phyloP scores from a whole-genome alignment of 805 yeast species.

The Myxozyma mucilagina region DNA sequence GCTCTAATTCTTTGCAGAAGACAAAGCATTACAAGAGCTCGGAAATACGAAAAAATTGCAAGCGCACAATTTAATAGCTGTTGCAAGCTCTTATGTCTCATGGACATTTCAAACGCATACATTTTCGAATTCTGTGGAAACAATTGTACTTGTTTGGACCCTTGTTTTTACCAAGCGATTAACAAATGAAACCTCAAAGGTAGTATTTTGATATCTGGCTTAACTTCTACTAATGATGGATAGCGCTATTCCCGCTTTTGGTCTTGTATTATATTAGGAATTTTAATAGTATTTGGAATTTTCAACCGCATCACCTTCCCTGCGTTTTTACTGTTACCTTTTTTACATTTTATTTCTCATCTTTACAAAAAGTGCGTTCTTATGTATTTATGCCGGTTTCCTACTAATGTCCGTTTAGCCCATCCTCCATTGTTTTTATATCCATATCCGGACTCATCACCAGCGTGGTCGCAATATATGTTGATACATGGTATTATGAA shows the following conservation, averaged over 20 bases:
- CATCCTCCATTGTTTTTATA: slow-evolving; percentile 11
- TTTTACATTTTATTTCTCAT: slow-evolving; percentile 30
- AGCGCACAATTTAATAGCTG: slow-evolving; percentile 41
- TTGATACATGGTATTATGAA: slow-evolving; percentile 28
- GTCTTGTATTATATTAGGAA: slow-evolving; percentile 45
- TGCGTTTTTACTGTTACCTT: slow-evolving; percentile 71
- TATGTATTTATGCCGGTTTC: not conserved
- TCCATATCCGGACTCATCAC: slow-evolving; percentile 12
- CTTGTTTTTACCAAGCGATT: slow-evolving; percentile 49
- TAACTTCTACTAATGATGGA: not conserved
- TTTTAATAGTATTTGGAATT: slow-evolving; percentile 60
- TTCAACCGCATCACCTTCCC: slow-evolving; percentile 86
- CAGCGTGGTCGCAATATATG: slow-evolving; percentile 8
- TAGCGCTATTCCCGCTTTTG: slow-evolving; percentile 17
- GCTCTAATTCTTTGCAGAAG: slow-evolving; percentile 15
- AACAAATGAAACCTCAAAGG: slow-evolving; percentile 21
- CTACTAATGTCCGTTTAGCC: slow-evolving; percentile 1
- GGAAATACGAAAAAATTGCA: slow-evolving; percentile 26
- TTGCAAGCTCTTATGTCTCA: slow-evolving; percentile 66
- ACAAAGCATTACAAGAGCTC: slow-evolving; percentile 31
- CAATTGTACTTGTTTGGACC: slow-evolving; percentile 50
- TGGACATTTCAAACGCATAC: slow-evolving; percentile 82
- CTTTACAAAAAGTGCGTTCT: slow-evolving; percentile 17
- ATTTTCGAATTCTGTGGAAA: slow-evolving; percentile 83
- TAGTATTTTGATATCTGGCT: not conserved